Conservation (phyloP, 768 basidiomycete genomes). For the Clathrus columnatus region DNA sequence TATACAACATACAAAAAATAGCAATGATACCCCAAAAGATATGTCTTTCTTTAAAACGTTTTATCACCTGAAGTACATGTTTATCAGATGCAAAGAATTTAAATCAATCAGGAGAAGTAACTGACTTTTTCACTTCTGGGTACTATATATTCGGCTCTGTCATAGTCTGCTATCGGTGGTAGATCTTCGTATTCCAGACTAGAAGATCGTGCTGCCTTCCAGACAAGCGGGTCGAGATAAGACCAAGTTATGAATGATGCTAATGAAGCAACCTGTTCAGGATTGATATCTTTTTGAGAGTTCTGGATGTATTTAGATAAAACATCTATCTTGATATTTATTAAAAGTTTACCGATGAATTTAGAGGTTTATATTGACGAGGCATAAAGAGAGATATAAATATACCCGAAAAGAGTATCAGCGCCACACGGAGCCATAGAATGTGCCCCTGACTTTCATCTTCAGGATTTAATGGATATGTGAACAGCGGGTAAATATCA, state of each 20-base stretch:
- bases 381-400: constrained; percentile 49
- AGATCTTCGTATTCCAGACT: constrained; percentile 35
- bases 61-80: constrained; percentile 31
- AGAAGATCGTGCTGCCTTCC: constrained; percentile 31
- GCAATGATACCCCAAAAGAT: constrained; percentile 36
- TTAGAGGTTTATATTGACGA: constrained; percentile 47
- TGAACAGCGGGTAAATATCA: constrained; percentile 47
- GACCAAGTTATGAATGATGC: constrained; percentile 35
- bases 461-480: constrained; percentile 39
- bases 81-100: constrained; percentile 32
- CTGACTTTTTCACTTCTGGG: background rate
- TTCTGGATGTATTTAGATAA: constrained; percentile 21
- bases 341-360: constrained; percentile 35
- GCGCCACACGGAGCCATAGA: constrained; percentile 45
- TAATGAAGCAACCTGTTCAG: constrained; percentile 43
- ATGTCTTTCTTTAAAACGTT: constrained; percentile 32
- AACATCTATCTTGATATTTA: background rate
- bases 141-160: constrained; percentile 2
- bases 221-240: constrained; percentile 47
- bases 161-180: constrained; percentile 25
- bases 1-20: constrained; percentile 12
- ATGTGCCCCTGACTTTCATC: constrained; percentile 40
- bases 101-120: constrained; percentile 8
- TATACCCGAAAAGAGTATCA: constrained; percentile 37
- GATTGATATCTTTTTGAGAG: constrained; percentile 25